phyloP scores from a whole-genome alignment of 192 early-diverging fungal genomes.

The Podila horticola region DNA sequence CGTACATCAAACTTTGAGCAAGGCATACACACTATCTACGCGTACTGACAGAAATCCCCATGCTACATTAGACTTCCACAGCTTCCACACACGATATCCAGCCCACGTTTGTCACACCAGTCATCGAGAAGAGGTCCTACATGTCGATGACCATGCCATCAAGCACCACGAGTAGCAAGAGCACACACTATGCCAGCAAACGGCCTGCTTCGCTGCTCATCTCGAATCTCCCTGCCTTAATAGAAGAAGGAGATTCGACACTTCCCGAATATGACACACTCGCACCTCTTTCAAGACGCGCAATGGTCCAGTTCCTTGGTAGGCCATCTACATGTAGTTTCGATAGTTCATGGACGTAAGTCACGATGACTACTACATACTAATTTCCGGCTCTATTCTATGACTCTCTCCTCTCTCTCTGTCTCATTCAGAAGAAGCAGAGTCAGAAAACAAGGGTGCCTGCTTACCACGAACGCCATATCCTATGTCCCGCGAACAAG shows the following conservation, averaged over 20 bases:
- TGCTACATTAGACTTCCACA: background rate
- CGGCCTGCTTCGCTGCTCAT: background rate
- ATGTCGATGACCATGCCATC: background rate
- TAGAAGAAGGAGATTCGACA: background rate
- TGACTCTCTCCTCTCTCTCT: background rate
- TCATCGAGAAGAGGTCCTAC: background rate
- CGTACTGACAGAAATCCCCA: too few relatives aligned
- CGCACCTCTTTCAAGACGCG: background rate
- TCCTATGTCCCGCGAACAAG: conserved; percentile 16
- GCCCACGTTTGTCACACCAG: background rate
- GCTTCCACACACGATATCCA: conserved; percentile 2
- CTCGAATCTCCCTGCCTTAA: background rate
- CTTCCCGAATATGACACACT: background rate
- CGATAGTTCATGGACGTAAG: background rate
- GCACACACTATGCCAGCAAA: background rate
- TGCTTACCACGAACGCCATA: conserved; percentile 34
- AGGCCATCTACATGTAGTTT: background rate
- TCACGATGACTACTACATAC: background rate
- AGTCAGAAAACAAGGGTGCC: conserved; percentile 6
- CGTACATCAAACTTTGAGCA: too few relatives aligned
- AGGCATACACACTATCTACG: too few relatives aligned
- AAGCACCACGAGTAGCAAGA: background rate
- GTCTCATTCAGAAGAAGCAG: background rate
- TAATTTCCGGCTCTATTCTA: too few relatives aligned
- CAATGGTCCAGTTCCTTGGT: conserved; percentile 15